Base-by-base conservation (phyloP, 441 rosid species). In the Arabidopsis lyrata region DNA sequence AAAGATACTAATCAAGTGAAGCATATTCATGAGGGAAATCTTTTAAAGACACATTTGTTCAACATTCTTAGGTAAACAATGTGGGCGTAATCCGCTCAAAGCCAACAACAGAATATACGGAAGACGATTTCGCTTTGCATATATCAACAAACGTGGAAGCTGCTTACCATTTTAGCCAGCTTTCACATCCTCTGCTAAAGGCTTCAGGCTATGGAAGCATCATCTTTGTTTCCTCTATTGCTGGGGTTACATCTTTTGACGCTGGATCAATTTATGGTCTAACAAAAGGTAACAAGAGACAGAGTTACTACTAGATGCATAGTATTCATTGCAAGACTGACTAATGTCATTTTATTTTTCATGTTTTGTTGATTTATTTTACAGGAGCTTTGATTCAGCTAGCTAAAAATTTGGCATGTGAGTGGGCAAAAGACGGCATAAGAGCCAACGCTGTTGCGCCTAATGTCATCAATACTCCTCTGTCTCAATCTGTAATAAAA, bases 181-280 rank as follows among this genome's bases (percentile, higher is more conserved):
- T 84, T 18, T 78, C 82, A 8, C 75, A 84, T 78, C 86, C 86
- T 18, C 66, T 83, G 22, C 59, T 84, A 14, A 84, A 75, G 73
- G 80, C 83, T 9, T 80, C 83, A 0, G 78, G 79, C 13, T 58
- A 36, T 24, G 88, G 77, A 36, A 83, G 81, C 59, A 77, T 83
- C 6, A 68, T 83, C 29, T 70, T 83, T 14, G 42, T 80, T 16
- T 84, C 87, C 22, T 86, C 88, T 0, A 31, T 77, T 10, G 66
- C 67, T 0, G 83, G 87, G 31, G 47, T 81, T 44, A 31, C 70
- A 18, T 81, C 80, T 3, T 7, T 66, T 4, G 27, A 12, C 0
- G 11, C 2, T 16, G 79, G 82, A 38, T 80, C 85, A 1, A 45
- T 83, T 18, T 83, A 81, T 61, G 52, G 70, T 2, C 34, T 66